Conservation (phyloP, 2,329 filamentous ascomycete species). For the Neocucurbitaria cava region DNA sequence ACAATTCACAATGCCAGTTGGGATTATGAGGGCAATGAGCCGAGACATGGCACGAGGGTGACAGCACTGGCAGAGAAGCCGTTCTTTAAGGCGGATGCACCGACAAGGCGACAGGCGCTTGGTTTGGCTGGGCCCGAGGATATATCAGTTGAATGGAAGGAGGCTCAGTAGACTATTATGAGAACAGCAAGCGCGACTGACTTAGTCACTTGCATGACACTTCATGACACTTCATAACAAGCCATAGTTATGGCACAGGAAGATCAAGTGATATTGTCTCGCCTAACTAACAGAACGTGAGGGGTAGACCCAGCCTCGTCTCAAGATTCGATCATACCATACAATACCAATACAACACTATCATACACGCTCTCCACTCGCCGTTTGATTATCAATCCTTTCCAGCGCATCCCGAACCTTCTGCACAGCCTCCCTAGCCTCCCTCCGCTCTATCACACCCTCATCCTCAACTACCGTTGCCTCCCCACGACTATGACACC, state of each 20-base stretch:
- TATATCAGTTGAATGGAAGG: conserved; percentile 23
- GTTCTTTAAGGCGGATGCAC: conserved; percentile 68
- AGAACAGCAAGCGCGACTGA: not conserved
- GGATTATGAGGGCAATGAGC: conserved; percentile 73
- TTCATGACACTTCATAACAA: too few species aligned
- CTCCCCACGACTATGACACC: conserved; percentile 52
- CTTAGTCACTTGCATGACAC: too few species aligned
- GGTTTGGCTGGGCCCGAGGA: conserved; percentile 68
- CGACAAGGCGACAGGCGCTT: conserved; percentile 70
- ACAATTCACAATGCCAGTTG: conserved; percentile 78
- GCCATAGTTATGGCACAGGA: too few species aligned
- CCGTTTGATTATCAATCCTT: conserved; percentile 13
- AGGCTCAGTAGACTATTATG: not conserved
- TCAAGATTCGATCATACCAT: not conserved
- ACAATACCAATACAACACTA: not conserved
- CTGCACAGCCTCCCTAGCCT: conserved; percentile 54
- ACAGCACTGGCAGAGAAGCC: conserved; percentile 75
- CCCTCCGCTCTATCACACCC: conserved; percentile 48
- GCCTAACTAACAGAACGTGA: too few species aligned
- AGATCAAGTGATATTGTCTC: not conserved
- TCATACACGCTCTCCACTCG: not conserved
- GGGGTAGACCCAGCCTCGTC: not conserved
- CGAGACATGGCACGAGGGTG: conserved; percentile 74
- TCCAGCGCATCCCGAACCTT: conserved; percentile 57
- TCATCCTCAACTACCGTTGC: conserved; percentile 37